Percentiles rank a stretch among this genome's conserved stretches.
phyloP scores from a whole-genome alignment of 768 basidiomycete genomes.

The Postia placenta region DNA sequence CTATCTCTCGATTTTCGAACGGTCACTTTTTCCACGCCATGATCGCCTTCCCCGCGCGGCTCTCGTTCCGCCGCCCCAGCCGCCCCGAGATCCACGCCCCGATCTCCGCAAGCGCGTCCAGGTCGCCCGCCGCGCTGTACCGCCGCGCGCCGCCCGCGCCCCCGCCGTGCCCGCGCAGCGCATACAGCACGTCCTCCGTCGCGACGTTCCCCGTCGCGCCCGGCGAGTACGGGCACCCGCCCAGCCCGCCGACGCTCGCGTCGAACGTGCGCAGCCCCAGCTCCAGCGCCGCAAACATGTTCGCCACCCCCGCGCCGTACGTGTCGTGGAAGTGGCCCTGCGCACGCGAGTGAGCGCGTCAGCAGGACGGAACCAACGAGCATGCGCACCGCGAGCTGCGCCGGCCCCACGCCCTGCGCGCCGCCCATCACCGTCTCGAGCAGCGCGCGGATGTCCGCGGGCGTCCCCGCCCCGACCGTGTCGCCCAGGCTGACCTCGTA shows the following conservation, averaged over 20 bases:
- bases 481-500: conserved; percentile 92
- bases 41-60: conserved; percentile 71
- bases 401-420: conserved; percentile 50
- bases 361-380: too few species aligned
- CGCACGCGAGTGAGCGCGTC: too few species aligned
- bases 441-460: conserved; percentile 58
- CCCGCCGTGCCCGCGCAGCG: conserved; percentile 58
- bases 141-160: too few species aligned
- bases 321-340: conserved; percentile 79
- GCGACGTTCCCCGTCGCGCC: conserved; percentile 94
- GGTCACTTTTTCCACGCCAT: conserved; percentile 48
- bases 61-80: conserved; percentile 63
- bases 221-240: conserved; percentile 94
- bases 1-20: too few species aligned
- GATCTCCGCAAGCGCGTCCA: conserved; percentile 65
- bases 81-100: conserved; percentile 78
- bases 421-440: conserved; percentile 62
- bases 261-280: conserved; percentile 80
- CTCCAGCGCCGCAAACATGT: conserved; percentile 64
- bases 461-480: conserved; percentile 84
- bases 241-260: conserved; percentile 81
- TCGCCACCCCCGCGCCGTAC: conserved; percentile 76
- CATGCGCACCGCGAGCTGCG: conserved; percentile 60
- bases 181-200: conserved; percentile 88
- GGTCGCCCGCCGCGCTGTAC: conserved; percentile 55